phyloP scores from a whole-genome alignment of 768 basidiomycete species.

The Dacryopinax primogenitus region DNA sequence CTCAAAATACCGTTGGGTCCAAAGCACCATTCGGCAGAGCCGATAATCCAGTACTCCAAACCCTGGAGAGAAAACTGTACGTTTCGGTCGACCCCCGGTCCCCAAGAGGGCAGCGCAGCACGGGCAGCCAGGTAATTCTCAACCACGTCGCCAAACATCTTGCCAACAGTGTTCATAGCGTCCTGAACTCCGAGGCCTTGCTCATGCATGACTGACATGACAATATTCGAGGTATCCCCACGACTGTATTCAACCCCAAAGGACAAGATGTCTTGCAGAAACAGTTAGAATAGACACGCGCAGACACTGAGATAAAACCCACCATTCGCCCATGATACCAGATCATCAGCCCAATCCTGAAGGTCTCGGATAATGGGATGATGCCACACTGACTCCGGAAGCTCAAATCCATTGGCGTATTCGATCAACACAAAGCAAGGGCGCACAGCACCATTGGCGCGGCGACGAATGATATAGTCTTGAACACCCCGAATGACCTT shows the following conservation, averaged over 20 bases:
- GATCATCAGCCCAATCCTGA: not conserved
- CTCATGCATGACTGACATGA: too few species aligned
- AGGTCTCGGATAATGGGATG: not conserved
- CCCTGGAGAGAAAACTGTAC: constrained; percentile 54
- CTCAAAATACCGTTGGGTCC: constrained; percentile 59
- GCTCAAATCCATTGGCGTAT: not conserved
- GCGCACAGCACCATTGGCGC: not conserved
- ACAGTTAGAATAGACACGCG: too few species aligned
- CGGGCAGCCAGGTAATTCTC: constrained; percentile 41
- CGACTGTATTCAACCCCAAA: too few species aligned
- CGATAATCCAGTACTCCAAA: constrained; percentile 66
- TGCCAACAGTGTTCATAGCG: not conserved
- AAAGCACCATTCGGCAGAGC: constrained; percentile 69
- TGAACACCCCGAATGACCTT: not conserved
- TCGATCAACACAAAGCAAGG: not conserved
- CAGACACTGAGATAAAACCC: not conserved
- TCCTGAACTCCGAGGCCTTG: too few species aligned
- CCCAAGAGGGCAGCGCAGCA: constrained; percentile 54
- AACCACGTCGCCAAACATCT: constrained; percentile 20
- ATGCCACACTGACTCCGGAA: not conserved
- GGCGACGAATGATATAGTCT: not conserved
- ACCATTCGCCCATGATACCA: not conserved
- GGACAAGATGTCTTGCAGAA: too few species aligned
- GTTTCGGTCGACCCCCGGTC: constrained; percentile 48
- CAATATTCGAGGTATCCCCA: too few species aligned